These are phyloP conservation scores for Phytophthora kernoviae DNA, from an alignment of 352 stramenopile species.

Conservation along the genomic window DNA sequence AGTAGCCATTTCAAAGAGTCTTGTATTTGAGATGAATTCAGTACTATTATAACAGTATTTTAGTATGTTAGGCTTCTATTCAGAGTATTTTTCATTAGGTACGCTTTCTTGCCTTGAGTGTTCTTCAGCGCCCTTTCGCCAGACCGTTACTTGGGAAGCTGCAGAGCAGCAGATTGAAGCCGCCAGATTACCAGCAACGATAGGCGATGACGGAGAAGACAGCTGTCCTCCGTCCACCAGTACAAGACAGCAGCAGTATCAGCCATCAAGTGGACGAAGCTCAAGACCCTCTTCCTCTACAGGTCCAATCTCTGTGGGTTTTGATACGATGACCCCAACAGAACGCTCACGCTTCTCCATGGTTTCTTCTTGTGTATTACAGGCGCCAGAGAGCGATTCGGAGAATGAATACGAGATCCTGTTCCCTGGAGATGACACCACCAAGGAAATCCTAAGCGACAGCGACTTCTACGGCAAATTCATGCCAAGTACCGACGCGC, in stretches of 20 bases:
- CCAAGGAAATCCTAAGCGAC: slow-evolving; percentile 46
- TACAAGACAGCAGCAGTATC: too few species aligned
- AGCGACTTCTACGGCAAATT: slow-evolving; percentile 62
- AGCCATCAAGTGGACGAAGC: too few species aligned
- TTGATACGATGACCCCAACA: neutral
- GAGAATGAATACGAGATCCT: slow-evolving; percentile 71
- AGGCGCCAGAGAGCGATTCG: slow-evolving; percentile 30
- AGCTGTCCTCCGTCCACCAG: neutral
- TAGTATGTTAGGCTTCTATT: too few species aligned
- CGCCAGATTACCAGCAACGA: neutral
- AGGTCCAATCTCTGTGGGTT: neutral
- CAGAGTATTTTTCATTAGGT: too few species aligned
- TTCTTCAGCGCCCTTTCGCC: too few species aligned
- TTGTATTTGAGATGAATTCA: too few species aligned
- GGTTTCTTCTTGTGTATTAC: neutral
- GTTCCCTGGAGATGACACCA: slow-evolving; percentile 47
- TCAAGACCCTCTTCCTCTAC: too few species aligned
- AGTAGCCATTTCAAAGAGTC: too few species aligned
- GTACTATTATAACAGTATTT: too few species aligned
- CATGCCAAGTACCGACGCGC: slow-evolving; percentile 51
- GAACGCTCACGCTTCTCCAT: neutral
- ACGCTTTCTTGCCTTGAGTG: too few species aligned
- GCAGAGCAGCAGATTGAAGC: neutral
- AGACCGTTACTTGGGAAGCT: neutral
- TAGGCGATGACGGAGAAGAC: neutral